Base-by-base conservation (phyloP, 257 asterid species). In the Cynanchum wilfordii region DNA sequence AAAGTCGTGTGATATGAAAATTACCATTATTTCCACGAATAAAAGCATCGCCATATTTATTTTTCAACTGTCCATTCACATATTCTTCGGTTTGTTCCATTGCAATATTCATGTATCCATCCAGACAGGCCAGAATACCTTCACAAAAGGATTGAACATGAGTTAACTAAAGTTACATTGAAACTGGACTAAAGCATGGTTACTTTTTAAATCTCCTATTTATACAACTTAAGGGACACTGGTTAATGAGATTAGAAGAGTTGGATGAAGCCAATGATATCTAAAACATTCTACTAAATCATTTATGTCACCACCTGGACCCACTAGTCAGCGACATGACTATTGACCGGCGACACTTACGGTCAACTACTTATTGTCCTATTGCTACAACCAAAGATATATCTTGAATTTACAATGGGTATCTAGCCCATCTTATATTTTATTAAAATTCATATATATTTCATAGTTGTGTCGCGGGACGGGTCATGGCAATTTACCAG, bases 31-130 rank as follows among this genome's bases (percentile, higher is more conserved):
- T 94, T 85, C 98, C 98, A 20, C 98, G 84, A 59, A 94, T 94
- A 76, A 94, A 94, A 76, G 98, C 98, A 80, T 94, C 98, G 2
- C 98, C 98, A 29, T 94, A 94, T 68, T 94, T 94, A 79, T 91
- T 91, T 83, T 94, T 94, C 91, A 91, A 76, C 78, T 94, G 98
- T 58, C 98, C 98, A 30, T 91, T 94, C 59, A 94, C 98, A 63
- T 94, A 94, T 84, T 94, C 98, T 86, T 94, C 98, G 4, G 98
- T 94, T 79, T 94, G 97, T 75, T 94, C 98, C 98, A 94, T 94
- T 2, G 98, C 98, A 65, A 94, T 94, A 73, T 94, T 94, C 97
- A 94, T 94, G 76, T 91, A 94, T 66, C 98, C 98, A 85, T 94
- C 98, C 73, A 94, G 82, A 78, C 97, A 94, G 38, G 98, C 98